A percentile compares a stretch with the other conserved stretches of the same genome.
Conservation (phyloP, 2,329 filamentous ascomycete species). For the Hypoxylon sp. region DNA sequence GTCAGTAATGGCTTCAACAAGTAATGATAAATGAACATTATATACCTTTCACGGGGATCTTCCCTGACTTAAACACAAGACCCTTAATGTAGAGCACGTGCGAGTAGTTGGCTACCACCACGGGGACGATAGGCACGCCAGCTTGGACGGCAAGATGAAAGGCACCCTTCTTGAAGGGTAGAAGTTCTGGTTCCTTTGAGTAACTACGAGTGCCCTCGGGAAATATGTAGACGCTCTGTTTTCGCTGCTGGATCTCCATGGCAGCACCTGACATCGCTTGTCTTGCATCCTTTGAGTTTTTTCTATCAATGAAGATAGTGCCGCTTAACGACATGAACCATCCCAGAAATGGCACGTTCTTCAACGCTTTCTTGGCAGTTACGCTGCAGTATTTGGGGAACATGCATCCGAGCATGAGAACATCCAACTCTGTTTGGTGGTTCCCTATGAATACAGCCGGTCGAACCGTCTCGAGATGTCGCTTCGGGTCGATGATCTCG, state of each 20-base stretch:
- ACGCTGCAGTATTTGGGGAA: conserved; percentile 95
- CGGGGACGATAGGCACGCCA: conserved; percentile 90
- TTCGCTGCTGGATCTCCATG: conserved; percentile 79
- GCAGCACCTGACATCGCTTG: conserved; percentile 89
- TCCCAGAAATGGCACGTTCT: conserved; percentile 85
- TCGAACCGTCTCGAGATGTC: conserved; percentile 74
- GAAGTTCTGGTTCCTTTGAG: conserved; percentile 81
- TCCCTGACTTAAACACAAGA: conserved; percentile 76
- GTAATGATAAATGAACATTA: conserved; percentile 44
- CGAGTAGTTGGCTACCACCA: conserved; percentile 85
- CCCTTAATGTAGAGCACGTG: conserved; percentile 77
- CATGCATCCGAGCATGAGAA: conserved; percentile 88
- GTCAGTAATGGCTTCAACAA: conserved; percentile 23
- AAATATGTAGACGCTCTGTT: conserved; percentile 87
- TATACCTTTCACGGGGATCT: conserved; percentile 82
- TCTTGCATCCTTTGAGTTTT: conserved; percentile 85
- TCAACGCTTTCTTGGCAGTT: conserved; percentile 90
- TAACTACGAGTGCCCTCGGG: conserved; percentile 96
- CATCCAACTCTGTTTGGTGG: conserved; percentile 96
- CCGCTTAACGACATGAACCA: conserved; percentile 95
- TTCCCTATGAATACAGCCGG: conserved; percentile 95
- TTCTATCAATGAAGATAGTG: conserved; percentile 95
- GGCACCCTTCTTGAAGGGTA: conserved; percentile 99
- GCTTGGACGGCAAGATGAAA: conserved; percentile 97
- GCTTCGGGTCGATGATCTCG: conserved; percentile 76